Base-by-base conservation (phyloP, 805 yeast genomes). In the Candida chilensis region DNA sequence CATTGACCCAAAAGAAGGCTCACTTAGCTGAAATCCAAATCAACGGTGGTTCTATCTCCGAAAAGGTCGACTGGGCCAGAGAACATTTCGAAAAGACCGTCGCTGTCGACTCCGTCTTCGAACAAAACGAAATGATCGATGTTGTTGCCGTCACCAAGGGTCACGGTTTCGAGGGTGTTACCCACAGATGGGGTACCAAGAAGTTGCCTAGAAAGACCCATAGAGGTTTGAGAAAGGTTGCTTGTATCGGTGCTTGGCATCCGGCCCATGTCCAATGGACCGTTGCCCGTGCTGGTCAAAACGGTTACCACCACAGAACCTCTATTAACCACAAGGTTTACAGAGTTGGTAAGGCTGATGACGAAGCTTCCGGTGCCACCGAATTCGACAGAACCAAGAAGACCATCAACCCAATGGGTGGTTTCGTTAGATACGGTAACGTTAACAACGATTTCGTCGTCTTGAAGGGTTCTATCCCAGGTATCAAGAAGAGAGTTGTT, bases 181-280 rank as follows among this genome's bases (percentile, higher is more conserved):
- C 99, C 77, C 96, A 88, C 87, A 86, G 99, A 85, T 92, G 97
- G 97, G 99, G 99, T 67, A 92, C 98, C 83, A 94, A 88, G 88
- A 88, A 83, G 80, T 78, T 92, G 55, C 98, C 99, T 74, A 87
- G 99, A 78, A 92, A 92, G 94, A 92, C 99, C 68, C 99, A 92
- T 74, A 88, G 97, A 84, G 99, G 99, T 90, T 77, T 90, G 67
- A 87, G 99, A 82, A 92, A 92, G 86, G 99, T 92, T 73, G 99
- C 98, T 64, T 92, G 99, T 86, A 92, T 92, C 62, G 99, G 99
- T 81, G 96, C 99, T 65, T 92, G 99, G 99, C 98, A 92, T 78
- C 99, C 99, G 70, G 81, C 95, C 76, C 95, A 87, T 79, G 99
- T 92, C 67, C 74, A 78, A 71, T 90, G 95, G 95, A 85, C 97